Evolutionary conservation across 352 stramenopile genomes (phyloP).

Genomic region (Phytophthora tubulina): DNA sequence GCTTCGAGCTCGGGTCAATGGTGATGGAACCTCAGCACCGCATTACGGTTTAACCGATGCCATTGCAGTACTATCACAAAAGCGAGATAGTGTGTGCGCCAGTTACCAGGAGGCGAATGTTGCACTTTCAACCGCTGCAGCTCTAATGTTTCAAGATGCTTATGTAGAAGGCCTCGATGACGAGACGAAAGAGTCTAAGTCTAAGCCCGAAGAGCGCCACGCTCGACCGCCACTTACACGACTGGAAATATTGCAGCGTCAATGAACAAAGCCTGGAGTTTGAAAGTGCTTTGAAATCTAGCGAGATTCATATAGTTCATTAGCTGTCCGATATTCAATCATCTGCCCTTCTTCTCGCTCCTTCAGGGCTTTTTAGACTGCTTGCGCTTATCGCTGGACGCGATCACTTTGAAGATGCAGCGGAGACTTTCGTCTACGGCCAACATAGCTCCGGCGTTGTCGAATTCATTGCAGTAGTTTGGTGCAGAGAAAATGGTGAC

Average conservation of each 20-base stretch:
- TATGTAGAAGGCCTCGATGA: constrained; percentile 22
- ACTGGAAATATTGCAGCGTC: constrained; percentile 42
- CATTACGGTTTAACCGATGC: constrained; percentile 56
- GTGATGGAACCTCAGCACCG: constrained; percentile 12
- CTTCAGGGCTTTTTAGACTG: constrained; percentile 43
- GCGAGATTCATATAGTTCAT: constrained; percentile 4
- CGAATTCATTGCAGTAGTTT: constrained; percentile 99
- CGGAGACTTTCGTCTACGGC: constrained; percentile 77
- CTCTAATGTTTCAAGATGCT: constrained; percentile 32
- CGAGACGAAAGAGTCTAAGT: constrained; percentile 12
- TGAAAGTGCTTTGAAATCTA: not conserved
- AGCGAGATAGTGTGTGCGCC: constrained; percentile 50
- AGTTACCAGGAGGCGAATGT: constrained; percentile 48
- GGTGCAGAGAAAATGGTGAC: constrained; percentile 99
- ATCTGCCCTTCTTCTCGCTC: not conserved
- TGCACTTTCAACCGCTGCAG: constrained; percentile 35
- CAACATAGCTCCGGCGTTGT: constrained; percentile 97
- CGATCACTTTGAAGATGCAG: constrained; percentile 88
- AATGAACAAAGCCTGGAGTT: not conserved
- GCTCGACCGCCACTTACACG: constrained; percentile 33
- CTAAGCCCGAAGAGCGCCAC: constrained; percentile 33
- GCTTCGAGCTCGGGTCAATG: constrained; percentile 43
- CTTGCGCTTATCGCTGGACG: constrained; percentile 79
- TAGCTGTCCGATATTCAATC: not conserved
- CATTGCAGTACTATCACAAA: constrained; percentile 55